Evolutionary conservation across 805 yeast species (phyloP).

Genomic region (Kuraishia molischiana): DNA sequence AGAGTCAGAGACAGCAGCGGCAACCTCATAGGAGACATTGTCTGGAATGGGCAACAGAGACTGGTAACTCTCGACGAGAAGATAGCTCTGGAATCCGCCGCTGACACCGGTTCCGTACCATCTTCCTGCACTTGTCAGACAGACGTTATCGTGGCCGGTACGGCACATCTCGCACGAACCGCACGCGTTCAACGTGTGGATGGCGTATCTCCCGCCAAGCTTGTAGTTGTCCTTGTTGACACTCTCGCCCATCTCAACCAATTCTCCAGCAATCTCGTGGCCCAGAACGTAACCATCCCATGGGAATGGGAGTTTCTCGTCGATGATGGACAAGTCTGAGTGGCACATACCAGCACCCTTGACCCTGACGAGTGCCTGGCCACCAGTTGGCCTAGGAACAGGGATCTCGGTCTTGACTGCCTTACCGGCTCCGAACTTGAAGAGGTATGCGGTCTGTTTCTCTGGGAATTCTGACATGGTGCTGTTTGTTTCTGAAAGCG

Average conservation of each 20-base stretch:
- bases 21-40: slow-evolving; percentile 15
- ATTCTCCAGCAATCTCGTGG: slow-evolving; percentile 20
- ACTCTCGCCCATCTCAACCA: slow-evolving; percentile 9
- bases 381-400: slow-evolving; percentile 4
- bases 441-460: slow-evolving; percentile 4
- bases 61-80: slow-evolving; percentile 10
- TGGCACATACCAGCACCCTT: slow-evolving; percentile 22
- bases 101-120: slow-evolving; percentile 18
- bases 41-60: slow-evolving; percentile 17
- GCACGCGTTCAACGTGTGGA: slow-evolving; percentile 14
- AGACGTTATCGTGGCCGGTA: slow-evolving; percentile 16
- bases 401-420: slow-evolving; percentile 4
- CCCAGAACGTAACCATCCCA: slow-evolving; percentile 15
- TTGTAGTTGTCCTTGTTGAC: slow-evolving; percentile 3
- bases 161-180: slow-evolving; percentile 16
- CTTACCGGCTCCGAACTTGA: slow-evolving; percentile 6
- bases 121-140: slow-evolving; percentile 6
- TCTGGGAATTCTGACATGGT: neutral
- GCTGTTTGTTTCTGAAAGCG: too few relatives aligned
- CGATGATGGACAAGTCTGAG: slow-evolving; percentile 28
- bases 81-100: slow-evolving; percentile 23
- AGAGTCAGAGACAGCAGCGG: slow-evolving; percentile 23
- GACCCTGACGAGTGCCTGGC: slow-evolving; percentile 7
- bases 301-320: slow-evolving; percentile 7
- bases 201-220: slow-evolving; percentile 10